Evolutionary conservation across 805 yeast genomes (phyloP).

Genomic region (Cyberlindnera petersonii): DNA sequence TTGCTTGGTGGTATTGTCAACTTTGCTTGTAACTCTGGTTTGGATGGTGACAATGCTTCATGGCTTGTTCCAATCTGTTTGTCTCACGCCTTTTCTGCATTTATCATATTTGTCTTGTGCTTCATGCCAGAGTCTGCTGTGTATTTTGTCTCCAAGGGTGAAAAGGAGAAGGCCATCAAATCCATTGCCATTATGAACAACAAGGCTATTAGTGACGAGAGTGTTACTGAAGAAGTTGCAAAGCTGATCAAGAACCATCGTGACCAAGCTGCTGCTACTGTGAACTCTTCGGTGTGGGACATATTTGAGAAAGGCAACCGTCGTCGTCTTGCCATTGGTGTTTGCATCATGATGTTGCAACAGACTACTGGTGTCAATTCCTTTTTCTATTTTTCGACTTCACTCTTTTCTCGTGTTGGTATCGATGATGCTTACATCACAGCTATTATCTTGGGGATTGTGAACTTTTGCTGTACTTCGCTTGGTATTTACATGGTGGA

Average conservation of each 20-base stretch:
- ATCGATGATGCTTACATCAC: conserved; percentile 52
- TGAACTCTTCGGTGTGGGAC: conserved; percentile 49
- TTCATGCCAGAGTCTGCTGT: conserved; percentile 71
- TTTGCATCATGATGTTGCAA: conserved; percentile 55
- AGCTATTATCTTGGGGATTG: conserved; percentile 54
- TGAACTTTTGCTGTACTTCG: conserved; percentile 54
- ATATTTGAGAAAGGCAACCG: conserved; percentile 36
- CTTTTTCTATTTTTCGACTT: conserved; percentile 63
- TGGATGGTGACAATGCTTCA: conserved; percentile 46
- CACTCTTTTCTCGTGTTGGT: conserved; percentile 58
- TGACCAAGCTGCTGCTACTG: conserved; percentile 46
- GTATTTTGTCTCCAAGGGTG: conserved; percentile 41
- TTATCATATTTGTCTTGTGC: conserved; percentile 42
- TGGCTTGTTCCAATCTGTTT: conserved; percentile 68
- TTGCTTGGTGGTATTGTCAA: conserved; percentile 66
- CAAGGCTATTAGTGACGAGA: conserved; percentile 41
- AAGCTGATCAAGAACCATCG: conserved; percentile 43
- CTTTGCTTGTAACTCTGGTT: conserved; percentile 47
- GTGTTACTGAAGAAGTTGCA: conserved; percentile 45
- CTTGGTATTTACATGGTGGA: conserved; percentile 51
- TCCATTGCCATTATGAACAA: conserved; percentile 54
- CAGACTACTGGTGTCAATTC: conserved; percentile 63
- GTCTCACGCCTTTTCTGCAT: conserved; percentile 37
- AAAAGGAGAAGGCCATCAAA: conserved; percentile 48
- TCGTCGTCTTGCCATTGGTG: conserved; percentile 52